A percentile compares a stretch with the other conserved stretches of the same genome.
These are phyloP conservation scores for Suhomyces sp. DNA, from an alignment of 805 yeast species.

Conservation along the genomic window DNA sequence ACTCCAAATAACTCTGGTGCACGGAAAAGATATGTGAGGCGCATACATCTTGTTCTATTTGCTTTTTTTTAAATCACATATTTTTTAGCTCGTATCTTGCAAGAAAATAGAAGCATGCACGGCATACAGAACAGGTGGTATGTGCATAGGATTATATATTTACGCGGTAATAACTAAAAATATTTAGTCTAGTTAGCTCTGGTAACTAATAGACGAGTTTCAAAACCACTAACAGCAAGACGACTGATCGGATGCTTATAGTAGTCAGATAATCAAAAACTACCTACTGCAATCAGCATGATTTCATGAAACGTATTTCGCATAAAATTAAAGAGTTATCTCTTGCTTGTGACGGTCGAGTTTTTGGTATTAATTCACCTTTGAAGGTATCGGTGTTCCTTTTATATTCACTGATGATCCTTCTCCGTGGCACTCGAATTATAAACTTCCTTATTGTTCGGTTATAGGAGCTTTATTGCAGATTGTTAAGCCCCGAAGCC, in stretches of 20 bases:
- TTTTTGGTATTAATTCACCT: no score
- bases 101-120: neutral
- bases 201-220: neutral
- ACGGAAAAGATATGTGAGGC: neutral
- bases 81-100: neutral
- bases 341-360: neutral
- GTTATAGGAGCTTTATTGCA: neutral
- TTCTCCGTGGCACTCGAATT: neutral
- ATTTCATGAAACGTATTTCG: neutral
- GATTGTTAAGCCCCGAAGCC: neutral
- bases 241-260: neutral
- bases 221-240: neutral
- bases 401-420: neutral
- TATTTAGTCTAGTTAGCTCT: neutral
- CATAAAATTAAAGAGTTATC: neutral
- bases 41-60: neutral
- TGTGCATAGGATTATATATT: neutral
- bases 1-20: neutral
- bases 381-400: neutral
- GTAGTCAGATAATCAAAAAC: neutral
- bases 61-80: neutral
- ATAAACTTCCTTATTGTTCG: neutral
- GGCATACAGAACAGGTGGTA: neutral
- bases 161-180: neutral
- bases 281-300: neutral